Conservation (phyloP, 2,329 filamentous ascomycete genomes). For the Cercospora berteroae region DNA sequence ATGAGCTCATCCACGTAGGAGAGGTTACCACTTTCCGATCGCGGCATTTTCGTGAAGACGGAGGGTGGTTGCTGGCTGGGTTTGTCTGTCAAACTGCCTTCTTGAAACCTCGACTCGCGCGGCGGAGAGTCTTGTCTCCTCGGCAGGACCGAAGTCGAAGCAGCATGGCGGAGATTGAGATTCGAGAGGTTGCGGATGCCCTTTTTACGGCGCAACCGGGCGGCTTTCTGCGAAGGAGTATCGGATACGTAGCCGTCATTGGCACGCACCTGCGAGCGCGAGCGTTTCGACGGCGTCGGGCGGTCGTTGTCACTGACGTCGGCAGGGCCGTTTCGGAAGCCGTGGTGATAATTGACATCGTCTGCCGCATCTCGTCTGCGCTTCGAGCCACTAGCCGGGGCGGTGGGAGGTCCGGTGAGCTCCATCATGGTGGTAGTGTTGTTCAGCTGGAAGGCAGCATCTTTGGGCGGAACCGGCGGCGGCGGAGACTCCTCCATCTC, state of each 20-base stretch:
- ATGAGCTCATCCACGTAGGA: constrained; percentile 40
- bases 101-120: constrained; percentile 65
- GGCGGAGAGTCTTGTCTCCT: constrained; percentile 19
- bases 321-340: constrained; percentile 20
- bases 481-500: constrained; percentile 23
- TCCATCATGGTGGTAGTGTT: constrained; percentile 22
- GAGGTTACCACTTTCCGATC: constrained; percentile 35
- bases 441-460: constrained; percentile 23
- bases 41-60: constrained; percentile 56
- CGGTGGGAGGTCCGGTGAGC: constrained; percentile 17
- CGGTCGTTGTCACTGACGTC: constrained; percentile 23
- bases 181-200: constrained; percentile 37
- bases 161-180: constrained; percentile 37
- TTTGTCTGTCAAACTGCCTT: constrained; percentile 85
- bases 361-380: constrained; percentile 32
- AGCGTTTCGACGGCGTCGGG: constrained; percentile 34
- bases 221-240: constrained; percentile 26
- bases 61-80: constrained; percentile 68
- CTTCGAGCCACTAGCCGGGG: constrained; percentile 32
- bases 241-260: constrained; percentile 25
- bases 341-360: constrained; percentile 22
- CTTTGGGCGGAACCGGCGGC: constrained; percentile 36
- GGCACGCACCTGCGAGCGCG: constrained; percentile 24
- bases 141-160: constrained; percentile 25
- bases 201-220: constrained; percentile 37